A percentile compares a stretch with the other conserved stretches of the same genome.
Evolutionary conservation across 1,139 yeast genomes (phyloP).

Genomic region (Geotrichum macrosporum): DNA sequence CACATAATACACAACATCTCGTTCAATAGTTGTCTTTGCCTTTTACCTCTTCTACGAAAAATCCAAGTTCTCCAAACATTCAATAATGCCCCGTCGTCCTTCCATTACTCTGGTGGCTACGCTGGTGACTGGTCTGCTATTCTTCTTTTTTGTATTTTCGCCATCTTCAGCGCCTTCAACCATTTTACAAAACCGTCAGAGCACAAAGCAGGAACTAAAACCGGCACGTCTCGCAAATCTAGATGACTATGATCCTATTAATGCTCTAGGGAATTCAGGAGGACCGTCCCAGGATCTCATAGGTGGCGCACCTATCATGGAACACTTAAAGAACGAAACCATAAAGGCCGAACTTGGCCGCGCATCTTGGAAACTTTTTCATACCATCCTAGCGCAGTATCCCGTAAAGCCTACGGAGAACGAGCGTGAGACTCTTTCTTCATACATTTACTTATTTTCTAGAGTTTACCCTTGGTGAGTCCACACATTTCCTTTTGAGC

Average conservation of each 20-base stretch:
- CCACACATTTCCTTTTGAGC: too few species aligned
- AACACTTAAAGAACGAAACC: slow-evolving; percentile 69
- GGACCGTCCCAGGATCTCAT: slow-evolving; percentile 25
- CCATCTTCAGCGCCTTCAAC: slow-evolving; percentile 15
- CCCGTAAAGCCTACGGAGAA: slow-evolving; percentile 71
- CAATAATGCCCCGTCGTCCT: slow-evolving; percentile 30
- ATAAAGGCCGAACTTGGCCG: slow-evolving; percentile 71
- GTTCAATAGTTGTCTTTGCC: too few species aligned
- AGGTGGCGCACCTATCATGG: slow-evolving; percentile 63
- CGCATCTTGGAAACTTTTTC: slow-evolving; percentile 87
- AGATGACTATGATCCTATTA: slow-evolving; percentile 24
- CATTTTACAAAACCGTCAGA: slow-evolving; percentile 15
- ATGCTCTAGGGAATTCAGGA: slow-evolving; percentile 20
- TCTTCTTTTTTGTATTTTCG: slow-evolving; percentile 26
- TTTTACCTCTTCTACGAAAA: too few species aligned
- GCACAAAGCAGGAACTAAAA: slow-evolving; percentile 17
- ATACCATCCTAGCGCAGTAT: slow-evolving; percentile 84
- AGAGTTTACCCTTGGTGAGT: slow-evolving; percentile 38
- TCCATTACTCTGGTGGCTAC: slow-evolving; percentile 28
- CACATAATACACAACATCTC: too few species aligned
- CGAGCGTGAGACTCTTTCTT: slow-evolving; percentile 61
- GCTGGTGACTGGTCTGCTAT: slow-evolving; percentile 25
- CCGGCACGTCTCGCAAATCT: slow-evolving; percentile 21
- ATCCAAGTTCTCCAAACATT: too few species aligned
- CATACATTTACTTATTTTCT: slow-evolving; percentile 40